phyloP scores from a whole-genome alignment of 2,329 filamentous ascomycete species.

The Gremmenia infestans region DNA sequence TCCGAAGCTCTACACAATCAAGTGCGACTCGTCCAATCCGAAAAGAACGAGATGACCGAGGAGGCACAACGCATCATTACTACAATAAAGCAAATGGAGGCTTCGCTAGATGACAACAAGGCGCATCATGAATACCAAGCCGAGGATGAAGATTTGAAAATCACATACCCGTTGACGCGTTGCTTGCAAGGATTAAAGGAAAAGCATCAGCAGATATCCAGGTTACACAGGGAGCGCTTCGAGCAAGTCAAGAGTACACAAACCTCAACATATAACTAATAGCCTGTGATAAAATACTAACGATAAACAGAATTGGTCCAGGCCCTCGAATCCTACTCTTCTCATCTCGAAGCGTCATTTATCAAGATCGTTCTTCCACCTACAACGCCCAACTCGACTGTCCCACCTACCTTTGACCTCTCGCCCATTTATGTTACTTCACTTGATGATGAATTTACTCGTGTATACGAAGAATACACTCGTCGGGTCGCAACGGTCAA shows the following conservation, averaged over 20 bases:
- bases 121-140: slow-evolving; percentile 57
- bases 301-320: slow-evolving; percentile 72
- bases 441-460: slow-evolving; percentile 85
- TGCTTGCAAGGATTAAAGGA: slow-evolving; percentile 81
- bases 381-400: slow-evolving; percentile 66
- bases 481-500: slow-evolving; percentile 74
- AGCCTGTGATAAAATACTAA: slow-evolving; percentile 13
- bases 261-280: not conserved
- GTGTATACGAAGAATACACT: slow-evolving; percentile 95
- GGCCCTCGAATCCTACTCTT: slow-evolving; percentile 92
- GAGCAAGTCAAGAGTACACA: slow-evolving; percentile 87
- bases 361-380: slow-evolving; percentile 82
- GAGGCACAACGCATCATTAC: slow-evolving; percentile 83
- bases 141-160: slow-evolving; percentile 63
- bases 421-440: slow-evolving; percentile 81
- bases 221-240: slow-evolving; percentile 83
- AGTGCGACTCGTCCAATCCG: slow-evolving; percentile 73
- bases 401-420: slow-evolving; percentile 85
- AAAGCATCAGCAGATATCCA: slow-evolving; percentile 75
- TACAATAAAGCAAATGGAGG: slow-evolving; percentile 88
- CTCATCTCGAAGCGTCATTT: slow-evolving; percentile 86
- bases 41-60: slow-evolving; percentile 88
- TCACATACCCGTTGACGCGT: slow-evolving; percentile 77
- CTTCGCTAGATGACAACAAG: slow-evolving; percentile 74
- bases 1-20: slow-evolving; percentile 91